Evolutionary conservation across 176 grass and related monocot species (phyloP).

Genomic region (Coix lacrymajobi): DNA sequence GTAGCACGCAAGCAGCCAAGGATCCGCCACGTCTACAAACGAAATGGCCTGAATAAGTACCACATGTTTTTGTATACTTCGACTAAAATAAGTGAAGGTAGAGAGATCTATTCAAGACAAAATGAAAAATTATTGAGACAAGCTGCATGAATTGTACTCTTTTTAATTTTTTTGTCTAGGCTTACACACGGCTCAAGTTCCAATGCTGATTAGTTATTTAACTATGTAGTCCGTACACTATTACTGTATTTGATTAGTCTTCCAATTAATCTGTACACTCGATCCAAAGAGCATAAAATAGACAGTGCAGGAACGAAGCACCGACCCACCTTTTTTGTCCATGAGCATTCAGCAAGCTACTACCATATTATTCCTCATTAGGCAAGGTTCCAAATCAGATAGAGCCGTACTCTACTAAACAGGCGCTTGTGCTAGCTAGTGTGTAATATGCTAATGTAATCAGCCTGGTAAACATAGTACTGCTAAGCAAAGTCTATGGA

Average conservation of each 20-base stretch:
- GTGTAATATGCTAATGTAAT: background rate
- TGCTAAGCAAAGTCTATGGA: background rate
- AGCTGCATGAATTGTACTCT: background rate
- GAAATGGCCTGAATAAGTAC: background rate
- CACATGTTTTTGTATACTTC: background rate
- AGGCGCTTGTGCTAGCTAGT: background rate
- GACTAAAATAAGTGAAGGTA: background rate
- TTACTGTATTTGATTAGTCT: background rate
- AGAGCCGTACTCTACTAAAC: conserved; percentile 21
- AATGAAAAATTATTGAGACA: conserved; percentile 1
- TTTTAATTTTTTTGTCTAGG: background rate
- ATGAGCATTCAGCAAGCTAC: background rate
- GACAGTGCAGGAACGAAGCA: background rate
- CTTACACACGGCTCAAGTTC: background rate
- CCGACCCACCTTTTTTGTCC: background rate
- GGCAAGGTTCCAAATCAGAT: conserved; percentile 14
- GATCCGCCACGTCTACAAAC: conserved; percentile 3
- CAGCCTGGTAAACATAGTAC: background rate
- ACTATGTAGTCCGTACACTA: background rate
- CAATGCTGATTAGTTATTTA: conserved; percentile 25
- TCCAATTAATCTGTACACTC: conserved; percentile 9
- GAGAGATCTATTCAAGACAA: background rate
- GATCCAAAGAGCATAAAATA: conserved; percentile 7
- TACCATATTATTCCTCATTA: conserved; percentile 18
- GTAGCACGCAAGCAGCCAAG: background rate